These are phyloP conservation scores for Hemisphaericaspora nanyangensis DNA, from an alignment of 805 yeast genomes.

Conservation along the genomic window DNA sequence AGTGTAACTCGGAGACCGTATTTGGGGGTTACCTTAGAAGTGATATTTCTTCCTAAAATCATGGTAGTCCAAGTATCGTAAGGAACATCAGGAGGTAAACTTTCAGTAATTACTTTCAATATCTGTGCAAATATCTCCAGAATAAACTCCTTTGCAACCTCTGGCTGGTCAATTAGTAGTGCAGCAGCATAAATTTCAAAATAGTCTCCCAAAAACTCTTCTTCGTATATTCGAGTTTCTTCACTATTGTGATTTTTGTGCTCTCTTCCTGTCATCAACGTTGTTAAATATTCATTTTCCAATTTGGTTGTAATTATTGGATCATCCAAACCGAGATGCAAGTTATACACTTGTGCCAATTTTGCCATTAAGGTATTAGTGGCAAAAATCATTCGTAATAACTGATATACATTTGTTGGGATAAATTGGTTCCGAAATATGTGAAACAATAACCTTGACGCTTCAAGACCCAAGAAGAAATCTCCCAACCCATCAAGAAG, in stretches of 20 bases:
- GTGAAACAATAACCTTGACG: constrained; percentile 30
- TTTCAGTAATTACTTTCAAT: constrained; percentile 12
- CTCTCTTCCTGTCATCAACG: constrained; percentile 13
- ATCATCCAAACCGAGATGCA: constrained; percentile 34
- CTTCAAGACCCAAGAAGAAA: constrained; percentile 34
- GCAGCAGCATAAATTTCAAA: constrained; percentile 44
- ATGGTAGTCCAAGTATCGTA: constrained; percentile 30
- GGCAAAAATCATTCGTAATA: constrained; percentile 29
- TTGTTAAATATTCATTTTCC: constrained; percentile 23
- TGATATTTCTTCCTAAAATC: constrained; percentile 30
- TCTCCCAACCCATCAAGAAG: constrained; percentile 42
- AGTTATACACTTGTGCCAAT: constrained; percentile 31
- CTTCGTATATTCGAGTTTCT: constrained; percentile 27
- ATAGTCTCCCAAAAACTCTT: constrained; percentile 40
- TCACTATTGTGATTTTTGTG: constrained; percentile 8
- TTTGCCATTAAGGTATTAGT: constrained; percentile 37
- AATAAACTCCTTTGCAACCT: constrained; percentile 31
- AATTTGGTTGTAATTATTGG: constrained; percentile 13
- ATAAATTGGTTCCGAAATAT: constrained; percentile 8
- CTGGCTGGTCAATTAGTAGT: constrained; percentile 34
- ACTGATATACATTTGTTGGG: constrained; percentile 9
- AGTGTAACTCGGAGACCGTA: too few species aligned
- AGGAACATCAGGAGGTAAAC: constrained; percentile 14
- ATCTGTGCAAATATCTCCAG: constrained; percentile 27
- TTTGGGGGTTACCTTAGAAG: too few species aligned